A percentile compares a stretch with the other conserved stretches of the same genome.
phyloP scores from a whole-genome alignment of 2,329 filamentous ascomycete genomes.

The Claviceps capensis region DNA sequence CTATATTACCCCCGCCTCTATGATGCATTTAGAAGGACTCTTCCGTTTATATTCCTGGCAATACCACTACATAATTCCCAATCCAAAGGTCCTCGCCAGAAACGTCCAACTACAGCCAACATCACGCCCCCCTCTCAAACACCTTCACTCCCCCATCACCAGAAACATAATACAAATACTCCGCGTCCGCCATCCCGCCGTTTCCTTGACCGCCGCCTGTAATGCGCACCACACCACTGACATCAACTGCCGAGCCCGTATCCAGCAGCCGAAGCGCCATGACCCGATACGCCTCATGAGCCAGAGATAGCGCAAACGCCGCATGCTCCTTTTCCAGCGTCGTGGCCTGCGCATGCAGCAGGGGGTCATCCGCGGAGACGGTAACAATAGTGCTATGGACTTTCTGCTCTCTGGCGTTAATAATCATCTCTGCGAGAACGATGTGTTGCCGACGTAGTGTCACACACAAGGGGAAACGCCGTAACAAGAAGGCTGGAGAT shows the following conservation, averaged over 20 bases:
- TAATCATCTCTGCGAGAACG: too few relatives aligned
- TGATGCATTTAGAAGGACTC: too few relatives aligned
- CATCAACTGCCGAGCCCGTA: constrained; percentile 78
- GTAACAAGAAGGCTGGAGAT: too few relatives aligned
- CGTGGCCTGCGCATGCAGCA: constrained; percentile 48
- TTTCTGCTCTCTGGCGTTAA: constrained; percentile 24
- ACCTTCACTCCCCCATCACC: constrained; percentile 69
- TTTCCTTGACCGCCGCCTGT: constrained; percentile 39
- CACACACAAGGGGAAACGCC: too few relatives aligned
- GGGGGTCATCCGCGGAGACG: constrained; percentile 58
- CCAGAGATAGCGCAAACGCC: constrained; percentile 54
- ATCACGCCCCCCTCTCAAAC: constrained; percentile 59
- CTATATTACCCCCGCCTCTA: too few relatives aligned
- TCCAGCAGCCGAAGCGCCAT: constrained; percentile 65
- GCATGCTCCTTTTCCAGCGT: constrained; percentile 58
- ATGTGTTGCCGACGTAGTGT: too few relatives aligned
- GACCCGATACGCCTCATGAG: constrained; percentile 62
- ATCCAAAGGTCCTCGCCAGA: background rate
- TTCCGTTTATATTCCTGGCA: background rate
- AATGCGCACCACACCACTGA: constrained; percentile 74
- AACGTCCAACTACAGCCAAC: background rate
- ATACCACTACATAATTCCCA: background rate
- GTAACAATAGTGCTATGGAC: constrained; percentile 54
- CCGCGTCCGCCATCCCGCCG: constrained; percentile 27
- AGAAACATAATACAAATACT: constrained; percentile 69